Evolutionary conservation across 2,329 filamentous ascomycete genomes (phyloP).

Genomic region (Penicillium sp.): DNA sequence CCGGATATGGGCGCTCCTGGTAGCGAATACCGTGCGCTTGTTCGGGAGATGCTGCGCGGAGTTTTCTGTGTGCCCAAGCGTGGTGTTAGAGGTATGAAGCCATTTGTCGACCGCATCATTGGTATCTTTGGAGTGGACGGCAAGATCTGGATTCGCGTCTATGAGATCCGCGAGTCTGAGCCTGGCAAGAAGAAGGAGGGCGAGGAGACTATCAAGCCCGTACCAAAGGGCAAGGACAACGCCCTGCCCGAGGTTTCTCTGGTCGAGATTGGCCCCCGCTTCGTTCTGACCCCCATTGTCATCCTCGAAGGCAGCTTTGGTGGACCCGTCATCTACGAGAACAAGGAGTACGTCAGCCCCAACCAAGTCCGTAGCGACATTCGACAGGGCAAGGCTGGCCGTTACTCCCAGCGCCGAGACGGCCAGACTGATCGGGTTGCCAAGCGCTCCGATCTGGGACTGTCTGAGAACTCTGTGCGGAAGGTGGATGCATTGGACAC

Average conservation of each 20-base stretch:
- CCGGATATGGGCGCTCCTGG: slow-evolving; percentile 67
- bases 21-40: slow-evolving; percentile 45
- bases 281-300: slow-evolving; percentile 90
- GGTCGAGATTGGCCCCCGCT: slow-evolving; percentile 89
- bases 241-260: slow-evolving; percentile 74
- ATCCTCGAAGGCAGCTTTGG: slow-evolving; percentile 95
- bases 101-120: slow-evolving; percentile 94
- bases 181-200: slow-evolving; percentile 51
- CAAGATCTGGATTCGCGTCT: slow-evolving; percentile 94
- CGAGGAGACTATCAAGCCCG: slow-evolving; percentile 41
- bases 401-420: slow-evolving; percentile 75
- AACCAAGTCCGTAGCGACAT: slow-evolving; percentile 90
- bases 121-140: slow-evolving; percentile 86
- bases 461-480: slow-evolving; percentile 63
- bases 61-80: slow-evolving; percentile 85
- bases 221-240: slow-evolving; percentile 48
- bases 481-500: slow-evolving; percentile 73
- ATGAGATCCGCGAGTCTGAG: slow-evolving; percentile 86
- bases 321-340: slow-evolving; percentile 95
- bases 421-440: slow-evolving; percentile 68
- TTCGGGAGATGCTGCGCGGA: slow-evolving; percentile 87
- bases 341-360: slow-evolving; percentile 93
- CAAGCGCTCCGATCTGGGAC: slow-evolving; percentile 74
- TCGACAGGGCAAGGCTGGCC: slow-evolving; percentile 70
- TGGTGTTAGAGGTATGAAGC: slow-evolving; percentile 84